Evolutionary conservation across 2,329 filamentous ascomycete species (phyloP).

Genomic region (Alternaria sp.): DNA sequence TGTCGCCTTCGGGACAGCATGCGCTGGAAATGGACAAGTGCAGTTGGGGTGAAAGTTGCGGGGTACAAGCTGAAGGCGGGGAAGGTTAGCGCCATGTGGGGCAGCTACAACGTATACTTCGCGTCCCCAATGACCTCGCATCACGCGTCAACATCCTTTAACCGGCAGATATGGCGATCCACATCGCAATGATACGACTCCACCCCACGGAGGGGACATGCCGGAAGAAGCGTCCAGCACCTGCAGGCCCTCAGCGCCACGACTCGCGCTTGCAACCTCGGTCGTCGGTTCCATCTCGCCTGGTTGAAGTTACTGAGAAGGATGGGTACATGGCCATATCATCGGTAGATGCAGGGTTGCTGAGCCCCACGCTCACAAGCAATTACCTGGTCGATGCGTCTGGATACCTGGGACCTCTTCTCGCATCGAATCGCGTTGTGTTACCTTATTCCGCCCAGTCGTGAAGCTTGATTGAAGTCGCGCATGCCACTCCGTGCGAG

Average conservation of each 20-base stretch:
- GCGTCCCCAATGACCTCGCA: conserved; percentile 4
- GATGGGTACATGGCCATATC: not conserved
- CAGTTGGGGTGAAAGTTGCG: conserved; percentile 14
- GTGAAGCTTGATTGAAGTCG: not conserved
- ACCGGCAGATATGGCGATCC: conserved; percentile 21
- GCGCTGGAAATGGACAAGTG: conserved; percentile 6
- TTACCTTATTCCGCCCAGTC: not conserved
- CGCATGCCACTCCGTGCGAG: conserved; percentile 29
- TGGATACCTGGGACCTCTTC: not conserved
- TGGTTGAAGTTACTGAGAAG: conserved; percentile 4
- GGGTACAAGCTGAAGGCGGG: conserved; percentile 26
- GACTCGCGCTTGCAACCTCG: not conserved
- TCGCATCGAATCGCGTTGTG: not conserved
- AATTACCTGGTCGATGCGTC: conserved; percentile 12
- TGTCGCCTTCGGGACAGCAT: not conserved
- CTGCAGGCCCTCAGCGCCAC: conserved; percentile 7
- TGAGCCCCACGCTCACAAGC: conserved; percentile 17
- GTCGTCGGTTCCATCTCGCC: conserved; percentile 18
- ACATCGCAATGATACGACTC: conserved; percentile 2
- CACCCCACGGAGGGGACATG: conserved; percentile 4
- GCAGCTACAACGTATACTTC: conserved; percentile 8
- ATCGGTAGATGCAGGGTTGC: conserved; percentile 9
- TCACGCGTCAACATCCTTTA: conserved; percentile 18
- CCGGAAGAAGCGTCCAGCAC: conserved; percentile 1
- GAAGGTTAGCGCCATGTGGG: conserved; percentile 28